Base-by-base conservation (phyloP, 495 filamentous ascomycete species). In the Corynascus novoguineensis region DNA sequence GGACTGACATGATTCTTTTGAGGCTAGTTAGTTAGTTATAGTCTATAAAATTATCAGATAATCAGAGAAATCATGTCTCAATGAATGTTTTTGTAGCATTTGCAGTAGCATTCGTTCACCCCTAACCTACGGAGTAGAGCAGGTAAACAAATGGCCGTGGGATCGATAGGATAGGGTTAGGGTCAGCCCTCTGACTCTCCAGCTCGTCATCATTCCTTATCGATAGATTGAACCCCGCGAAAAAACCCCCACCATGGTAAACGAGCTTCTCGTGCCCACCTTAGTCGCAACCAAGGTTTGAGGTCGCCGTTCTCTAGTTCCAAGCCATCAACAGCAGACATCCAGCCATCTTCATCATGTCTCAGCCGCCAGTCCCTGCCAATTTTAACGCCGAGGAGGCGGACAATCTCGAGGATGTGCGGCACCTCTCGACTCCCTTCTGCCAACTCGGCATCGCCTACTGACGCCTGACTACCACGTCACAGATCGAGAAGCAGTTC, bases 401-500 rank as follows among this genome's bases (percentile, higher is more conserved):
- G 32, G 71, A 73, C 59, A 79, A 79, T 51, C 60, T 75, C 28
- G 75, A 78, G 62, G 76, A 79, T 67, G 76, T 78, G 58, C 45
- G 70, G 28, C n/a, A 9, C 49, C 45, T 15, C 25, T 38, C 25
- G 22, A 12, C 12, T 45, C 40, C 34, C 7, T 19, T 24, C n/a
- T 41, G 4, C 35, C 35, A 8, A 31, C 5, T 31, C 5, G 5
- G 29, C 29, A 31, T 31, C 5, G 29, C 29, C 5, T 10, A 31
- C 5, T 31, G 29, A n/a, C 29, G 29, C 5, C 37, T 41, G 37
- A 41, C 37, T 6, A 17, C 17, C 2, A 29, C 6, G 22, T 21
- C 27, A 14, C 37, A 98, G 90, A 96, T 98, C 68, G 93, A 99
- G 82, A 97, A 96, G 80, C 95, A 97, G 73, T 99, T 99, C 65